Evolutionary conservation across 2,329 filamentous ascomycete species (phyloP).

Genomic region (Harringtonia aguacate): DNA sequence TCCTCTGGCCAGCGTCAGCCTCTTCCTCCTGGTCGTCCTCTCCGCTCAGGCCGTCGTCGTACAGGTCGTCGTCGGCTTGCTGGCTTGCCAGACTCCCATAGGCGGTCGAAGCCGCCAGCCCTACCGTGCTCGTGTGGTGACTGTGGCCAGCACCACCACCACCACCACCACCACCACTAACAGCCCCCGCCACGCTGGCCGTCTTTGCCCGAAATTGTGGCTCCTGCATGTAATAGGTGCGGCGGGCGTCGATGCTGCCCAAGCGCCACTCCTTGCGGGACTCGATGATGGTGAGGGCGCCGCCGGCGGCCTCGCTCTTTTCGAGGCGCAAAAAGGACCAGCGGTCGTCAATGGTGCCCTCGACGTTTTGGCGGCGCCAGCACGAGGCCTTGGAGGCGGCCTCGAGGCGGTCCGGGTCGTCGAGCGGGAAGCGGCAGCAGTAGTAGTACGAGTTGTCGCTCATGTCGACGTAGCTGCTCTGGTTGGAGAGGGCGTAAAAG

Average conservation of each 20-base stretch:
- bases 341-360: constrained; percentile 63
- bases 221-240: constrained; percentile 54
- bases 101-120: too few relatives aligned
- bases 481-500: constrained; percentile 62
- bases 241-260: constrained; percentile 38
- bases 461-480: constrained; percentile 49
- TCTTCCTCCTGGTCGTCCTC: constrained; percentile 14
- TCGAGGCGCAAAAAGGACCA: constrained; percentile 59
- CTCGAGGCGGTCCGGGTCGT: constrained; percentile 26
- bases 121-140: too few relatives aligned
- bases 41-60: neutral
- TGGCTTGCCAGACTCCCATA: too few relatives aligned
- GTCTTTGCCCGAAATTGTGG: constrained; percentile 28
- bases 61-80: neutral
- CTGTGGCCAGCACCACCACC: too few relatives aligned
- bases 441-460: constrained; percentile 60
- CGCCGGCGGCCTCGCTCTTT: constrained; percentile 45
- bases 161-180: too few relatives aligned
- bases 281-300: constrained; percentile 52
- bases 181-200: too few relatives aligned
- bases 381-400: constrained; percentile 34
- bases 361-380: constrained; percentile 56
- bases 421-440: constrained; percentile 51
- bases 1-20: constrained; percentile 20
- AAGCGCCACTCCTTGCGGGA: constrained; percentile 55